Evolutionary conservation across 805 yeast species (phyloP), one percentile per base, ranked within the genome.

Genomic region (Blastobotrys americana): DNA sequence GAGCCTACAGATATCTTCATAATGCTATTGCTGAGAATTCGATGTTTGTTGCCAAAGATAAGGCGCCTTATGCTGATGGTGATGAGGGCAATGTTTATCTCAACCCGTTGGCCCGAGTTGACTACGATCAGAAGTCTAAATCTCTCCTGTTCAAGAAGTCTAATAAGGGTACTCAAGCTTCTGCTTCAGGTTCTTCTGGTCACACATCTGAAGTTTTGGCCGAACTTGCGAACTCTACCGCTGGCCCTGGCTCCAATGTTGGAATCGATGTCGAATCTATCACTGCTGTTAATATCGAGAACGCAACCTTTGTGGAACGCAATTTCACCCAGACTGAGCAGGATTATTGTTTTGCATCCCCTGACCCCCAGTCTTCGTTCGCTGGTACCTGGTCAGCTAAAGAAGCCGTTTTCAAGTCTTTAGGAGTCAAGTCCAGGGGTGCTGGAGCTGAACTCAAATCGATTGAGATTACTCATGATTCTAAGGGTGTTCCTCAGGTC

Each of bases 321-420:
- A 93, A 93, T 74, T 93, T 89, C 74, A 89, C 97, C 37, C 70
- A 63, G 5, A 71, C 67, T 15, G 99, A 93, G 72, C 80, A 82
- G 54, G 71, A 69, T 28, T 93, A 93, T 73, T 88, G 97, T 66
- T 55, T 66, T 48, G 61, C 70, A 27, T 79, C 96, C 25, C 73
- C 97, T 36, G 74, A 74, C 53, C 85, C 93, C 42, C 84, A 79
- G 59, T 86, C 97, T 10, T 86, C 97, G 3, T 93, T 76, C 67
- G 88, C 98, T 21, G 99, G 99, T 39, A 84, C 95, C 37, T 93
- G 99, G 99, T 86, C 96, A 23, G 98, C 98, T 37, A 93, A 93
- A 70, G 99, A 93, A 71, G 98, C 99, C 36, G 97, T 89, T 28
- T 93, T 93, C 81, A 93, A 93, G 72, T 85, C 96, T 16, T 73